Conservation (phyloP, 345 rosid genomes). For the Psidium guajava region DNA sequence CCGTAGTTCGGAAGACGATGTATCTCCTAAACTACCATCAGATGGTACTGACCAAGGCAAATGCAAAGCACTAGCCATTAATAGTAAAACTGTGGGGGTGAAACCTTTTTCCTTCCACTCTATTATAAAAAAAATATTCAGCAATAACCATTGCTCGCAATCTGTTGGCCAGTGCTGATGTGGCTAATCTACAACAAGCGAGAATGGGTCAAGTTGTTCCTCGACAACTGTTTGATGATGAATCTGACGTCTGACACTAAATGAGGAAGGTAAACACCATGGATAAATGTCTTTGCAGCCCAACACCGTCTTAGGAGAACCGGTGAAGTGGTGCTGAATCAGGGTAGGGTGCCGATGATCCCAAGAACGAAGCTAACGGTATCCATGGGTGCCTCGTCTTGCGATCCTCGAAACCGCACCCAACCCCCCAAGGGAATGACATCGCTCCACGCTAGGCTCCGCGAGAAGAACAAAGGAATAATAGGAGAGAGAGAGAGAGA, state of each 20-base stretch:
- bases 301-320: background rate
- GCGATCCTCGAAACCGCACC: background rate
- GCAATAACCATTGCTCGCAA: conserved; percentile 83
- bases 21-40: too few relatives aligned
- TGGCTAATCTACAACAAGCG: conserved; percentile 92
- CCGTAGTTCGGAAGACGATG: too few relatives aligned
- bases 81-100: too few relatives aligned
- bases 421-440: background rate
- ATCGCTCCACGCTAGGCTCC: background rate
- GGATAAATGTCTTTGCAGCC: conserved; percentile 40
- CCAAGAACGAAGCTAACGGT: background rate
- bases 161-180: conserved; percentile 61
- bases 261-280: conserved; percentile 23
- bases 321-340: background rate
- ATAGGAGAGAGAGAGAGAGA: background rate
- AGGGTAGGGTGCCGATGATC: background rate
- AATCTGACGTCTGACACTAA: conserved; percentile 31
- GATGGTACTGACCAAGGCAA: too few relatives aligned
- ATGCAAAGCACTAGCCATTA: too few relatives aligned
- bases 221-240: conserved; percentile 63
- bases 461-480: background rate
- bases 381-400: background rate
- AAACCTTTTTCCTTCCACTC: too few relatives aligned
- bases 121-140: too few relatives aligned
- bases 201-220: conserved; percentile 89